A percentile compares a stretch with the other conserved stretches of the same genome.
Evolutionary conservation across 2,329 filamentous ascomycete species (phyloP).

Genomic region (Fusarium zealandicum): DNA sequence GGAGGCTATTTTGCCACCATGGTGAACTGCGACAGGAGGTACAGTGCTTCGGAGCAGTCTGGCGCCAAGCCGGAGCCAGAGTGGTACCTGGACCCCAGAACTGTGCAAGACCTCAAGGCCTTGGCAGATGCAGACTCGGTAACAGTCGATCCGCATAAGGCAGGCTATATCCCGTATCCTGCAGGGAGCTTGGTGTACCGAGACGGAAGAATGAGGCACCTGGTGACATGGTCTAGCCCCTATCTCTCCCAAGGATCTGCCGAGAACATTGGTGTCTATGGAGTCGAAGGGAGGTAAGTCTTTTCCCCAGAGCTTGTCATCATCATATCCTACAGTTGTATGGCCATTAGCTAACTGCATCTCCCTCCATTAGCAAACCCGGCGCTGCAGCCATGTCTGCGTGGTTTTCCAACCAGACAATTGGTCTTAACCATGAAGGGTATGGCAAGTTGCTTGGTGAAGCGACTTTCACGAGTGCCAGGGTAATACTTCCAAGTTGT

Average conservation of each 20-base stretch:
- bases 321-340: accelerated
- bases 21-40: slow-evolving; percentile 45
- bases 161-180: slow-evolving; percentile 56
- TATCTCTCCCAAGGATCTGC: slow-evolving; percentile 50
- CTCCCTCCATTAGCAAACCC: slow-evolving; percentile 47
- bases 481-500: slow-evolving; percentile 35
- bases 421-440: slow-evolving; percentile 50
- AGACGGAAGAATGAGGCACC: slow-evolving; percentile 52
- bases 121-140: slow-evolving; percentile 53
- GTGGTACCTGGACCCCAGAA: slow-evolving; percentile 45
- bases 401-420: slow-evolving; percentile 54
- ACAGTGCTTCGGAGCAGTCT: background rate
- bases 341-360: background rate
- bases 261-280: slow-evolving; percentile 52
- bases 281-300: slow-evolving; percentile 53
- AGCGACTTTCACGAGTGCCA: slow-evolving; percentile 53
- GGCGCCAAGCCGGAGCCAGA: slow-evolving; percentile 44
- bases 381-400: slow-evolving; percentile 54
- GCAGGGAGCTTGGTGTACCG: slow-evolving; percentile 54
- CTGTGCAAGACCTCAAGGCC: slow-evolving; percentile 49
- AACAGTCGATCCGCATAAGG: slow-evolving; percentile 58
- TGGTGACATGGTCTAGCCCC: slow-evolving; percentile 54
- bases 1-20: slow-evolving; percentile 58
- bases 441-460: slow-evolving; percentile 54
- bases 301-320: background rate